Base-by-base conservation (phyloP, 2,329 filamentous ascomycete species). In the Xylariaceae sp. region DNA sequence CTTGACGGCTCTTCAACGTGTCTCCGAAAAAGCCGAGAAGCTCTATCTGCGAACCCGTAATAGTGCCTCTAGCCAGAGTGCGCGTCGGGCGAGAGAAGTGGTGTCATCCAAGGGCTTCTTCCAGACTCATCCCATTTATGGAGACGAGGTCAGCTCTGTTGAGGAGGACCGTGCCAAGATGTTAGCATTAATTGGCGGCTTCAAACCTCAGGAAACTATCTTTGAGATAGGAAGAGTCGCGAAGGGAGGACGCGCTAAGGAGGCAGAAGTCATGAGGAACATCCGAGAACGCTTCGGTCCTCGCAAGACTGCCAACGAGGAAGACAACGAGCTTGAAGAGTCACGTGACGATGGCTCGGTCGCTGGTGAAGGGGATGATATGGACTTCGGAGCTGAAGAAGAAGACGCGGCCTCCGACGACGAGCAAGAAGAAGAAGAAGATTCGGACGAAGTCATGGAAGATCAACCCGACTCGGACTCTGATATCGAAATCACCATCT, bases 181-280 rank as follows among this genome's bases (percentile, higher is more conserved):
- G 90, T 79, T 99, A 35, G 90, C 91, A 37, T 85, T 87, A 60
- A 90, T 99, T 59, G 92, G 90, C 68, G 88, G 88, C 1, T 99
- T 94, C 76, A 85, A 90, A 67, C 94, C 95, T 0, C 81, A 87
- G 49, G 94, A 99, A 74, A 97, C 93, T 0, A 90, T 99, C n/a
- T 99, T 99, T 67, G 94, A 99, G 74, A 87, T 97, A 63, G 89
- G 89, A 5, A 85, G 88, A 66, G 83, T 87, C 61, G 88, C 86
- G 45, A 88, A 89, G 65, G 80, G 75, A 2, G 80, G 78, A 1
- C 79, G 78, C 44, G 80, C 76, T 53, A 86, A 88, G 70, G 87
- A 88, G 5, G 88, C 87, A 1, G 88, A 91, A 62, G 79, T 93
- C 37, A 90, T 94, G 84, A 86, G 85, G 67, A 82, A 86, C 52